A percentile compares a stretch with the other conserved stretches of the same genome.
Evolutionary conservation across 352 stramenopile species (phyloP).

Genomic region (Globisporangium lucens): DNA sequence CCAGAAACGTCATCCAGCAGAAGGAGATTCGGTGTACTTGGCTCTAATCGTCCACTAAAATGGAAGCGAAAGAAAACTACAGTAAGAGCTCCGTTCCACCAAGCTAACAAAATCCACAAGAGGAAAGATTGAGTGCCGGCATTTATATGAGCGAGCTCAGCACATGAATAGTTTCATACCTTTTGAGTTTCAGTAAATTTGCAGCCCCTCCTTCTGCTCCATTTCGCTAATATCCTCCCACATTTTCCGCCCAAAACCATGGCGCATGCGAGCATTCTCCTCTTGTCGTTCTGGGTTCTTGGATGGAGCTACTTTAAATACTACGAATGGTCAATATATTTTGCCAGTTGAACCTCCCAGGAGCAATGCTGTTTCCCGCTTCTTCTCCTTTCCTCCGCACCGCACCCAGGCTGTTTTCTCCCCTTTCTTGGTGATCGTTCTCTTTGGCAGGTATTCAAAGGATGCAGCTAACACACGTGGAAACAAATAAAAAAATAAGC

Average conservation of each 20-base stretch:
- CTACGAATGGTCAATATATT: not conserved
- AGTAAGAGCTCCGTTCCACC: no score
- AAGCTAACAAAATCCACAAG: no score
- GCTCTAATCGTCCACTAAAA: no score
- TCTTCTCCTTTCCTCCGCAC: not conserved
- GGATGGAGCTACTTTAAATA: not conserved
- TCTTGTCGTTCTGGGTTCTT: not conserved
- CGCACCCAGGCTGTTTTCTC: no score
- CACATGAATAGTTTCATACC: no score
- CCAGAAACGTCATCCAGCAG: no score
- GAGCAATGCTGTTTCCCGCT: not conserved
- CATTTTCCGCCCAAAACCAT: not conserved
- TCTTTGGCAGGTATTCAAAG: not conserved
- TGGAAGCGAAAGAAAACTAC: no score
- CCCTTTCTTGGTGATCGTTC: not conserved
- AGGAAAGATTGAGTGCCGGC: no score
- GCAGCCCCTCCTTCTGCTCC: not conserved
- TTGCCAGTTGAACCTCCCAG: not conserved
- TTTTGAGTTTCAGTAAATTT: no score
- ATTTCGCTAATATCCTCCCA: not conserved
- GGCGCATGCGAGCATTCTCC: not conserved
- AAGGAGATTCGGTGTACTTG: no score
- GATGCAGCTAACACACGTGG: not conserved
- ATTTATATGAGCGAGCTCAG: no score
- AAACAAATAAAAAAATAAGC: not conserved